phyloP scores from a whole-genome alignment of 371 early-diverging fungal species.

The Mucor velutinosus region DNA sequence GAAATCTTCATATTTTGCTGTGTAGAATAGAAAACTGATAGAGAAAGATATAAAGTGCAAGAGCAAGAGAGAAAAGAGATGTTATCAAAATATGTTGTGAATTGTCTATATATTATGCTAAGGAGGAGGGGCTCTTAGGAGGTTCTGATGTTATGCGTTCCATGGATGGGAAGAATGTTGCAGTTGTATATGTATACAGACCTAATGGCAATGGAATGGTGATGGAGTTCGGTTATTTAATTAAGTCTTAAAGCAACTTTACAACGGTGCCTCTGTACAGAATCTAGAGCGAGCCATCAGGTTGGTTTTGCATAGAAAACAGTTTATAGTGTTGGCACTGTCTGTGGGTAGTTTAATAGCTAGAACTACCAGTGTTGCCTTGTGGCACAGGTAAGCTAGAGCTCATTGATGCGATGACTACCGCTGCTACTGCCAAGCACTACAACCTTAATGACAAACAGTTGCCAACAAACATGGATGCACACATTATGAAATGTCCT shows the following conservation, averaged over 20 bases:
- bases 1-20: slow-evolving; percentile 10
- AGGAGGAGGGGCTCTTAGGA: slow-evolving; percentile 3
- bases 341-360: neutral
- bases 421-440: neutral
- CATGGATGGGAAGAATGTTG: slow-evolving; percentile 15
- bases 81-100: neutral
- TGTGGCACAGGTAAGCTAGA: too few species aligned
- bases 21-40: neutral
- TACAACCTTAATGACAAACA: too few species aligned
- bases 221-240: neutral
- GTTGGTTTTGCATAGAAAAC: neutral
- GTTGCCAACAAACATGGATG: too few species aligned
- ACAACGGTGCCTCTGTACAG: neutral
- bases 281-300: too few species aligned
- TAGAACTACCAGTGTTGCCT: neutral
- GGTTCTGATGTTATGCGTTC: slow-evolving; percentile 14
- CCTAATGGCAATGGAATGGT: slow-evolving; percentile 19
- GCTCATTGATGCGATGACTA: neutral
- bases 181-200: neutral
- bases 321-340: neutral
- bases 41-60: neutral
- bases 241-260: neutral
- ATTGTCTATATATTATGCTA: neutral
- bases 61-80: neutral
- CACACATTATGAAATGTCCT: neutral